Conservation (phyloP, 2,329 filamentous ascomycete genomes). For the Pseudogymnoascus sp. region DNA sequence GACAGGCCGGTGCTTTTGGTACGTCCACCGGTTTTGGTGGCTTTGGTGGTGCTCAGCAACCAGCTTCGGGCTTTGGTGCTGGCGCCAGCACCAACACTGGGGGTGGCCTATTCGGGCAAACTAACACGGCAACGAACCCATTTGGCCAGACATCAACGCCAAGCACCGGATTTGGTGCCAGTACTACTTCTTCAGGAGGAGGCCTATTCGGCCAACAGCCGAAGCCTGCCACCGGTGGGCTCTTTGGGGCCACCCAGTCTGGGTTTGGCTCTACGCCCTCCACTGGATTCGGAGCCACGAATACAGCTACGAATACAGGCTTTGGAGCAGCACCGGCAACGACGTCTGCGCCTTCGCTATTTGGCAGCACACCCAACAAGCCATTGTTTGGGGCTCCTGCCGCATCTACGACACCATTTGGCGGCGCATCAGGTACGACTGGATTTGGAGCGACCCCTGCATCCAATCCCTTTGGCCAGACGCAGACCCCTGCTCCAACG, state of each 20-base stretch:
- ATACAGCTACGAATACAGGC: constrained; percentile 22
- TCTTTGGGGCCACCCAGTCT: constrained; percentile 34
- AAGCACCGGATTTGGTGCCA: constrained; percentile 40
- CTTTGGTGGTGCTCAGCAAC: constrained; percentile 32
- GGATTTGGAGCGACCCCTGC: constrained; percentile 13
- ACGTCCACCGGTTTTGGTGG: constrained; percentile 48
- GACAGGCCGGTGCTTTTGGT: constrained; percentile 75
- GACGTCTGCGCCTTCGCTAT: constrained; percentile 16
- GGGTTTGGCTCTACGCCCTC: constrained; percentile 31
- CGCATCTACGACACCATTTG: constrained; percentile 24
- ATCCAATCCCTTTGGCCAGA: constrained; percentile 33
- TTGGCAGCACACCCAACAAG: constrained; percentile 33
- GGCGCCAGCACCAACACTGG: constrained; percentile 20
- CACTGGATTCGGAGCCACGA: constrained; percentile 25
- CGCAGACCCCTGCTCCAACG: constrained; percentile 17
- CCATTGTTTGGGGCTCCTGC: constrained; percentile 26
- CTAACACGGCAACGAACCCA: constrained; percentile 31
- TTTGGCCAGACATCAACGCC: constrained; percentile 39
- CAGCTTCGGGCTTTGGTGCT: constrained; percentile 31
- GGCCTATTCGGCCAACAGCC: constrained; percentile 35
- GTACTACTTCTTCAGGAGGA: constrained; percentile 27
- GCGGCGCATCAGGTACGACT: constrained; percentile 16
- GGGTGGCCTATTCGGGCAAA: constrained; percentile 33
- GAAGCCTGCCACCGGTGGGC: constrained; percentile 28
- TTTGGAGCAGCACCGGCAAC: constrained; percentile 19